Conservation (phyloP, 2,329 filamentous ascomycete genomes). For the Hymenoscyphus fructigenus region DNA sequence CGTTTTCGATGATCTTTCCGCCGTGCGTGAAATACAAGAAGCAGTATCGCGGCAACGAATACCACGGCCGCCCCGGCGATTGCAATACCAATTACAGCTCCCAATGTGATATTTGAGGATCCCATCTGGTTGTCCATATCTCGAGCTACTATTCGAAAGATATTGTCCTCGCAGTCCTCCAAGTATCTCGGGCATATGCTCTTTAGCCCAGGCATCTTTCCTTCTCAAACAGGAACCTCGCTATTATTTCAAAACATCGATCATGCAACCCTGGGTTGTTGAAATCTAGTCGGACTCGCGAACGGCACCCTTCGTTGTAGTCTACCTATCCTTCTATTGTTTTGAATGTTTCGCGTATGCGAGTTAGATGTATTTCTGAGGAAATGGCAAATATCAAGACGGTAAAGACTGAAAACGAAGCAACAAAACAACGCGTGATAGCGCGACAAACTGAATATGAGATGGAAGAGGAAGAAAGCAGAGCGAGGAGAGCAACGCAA, state of each 20-base stretch:
- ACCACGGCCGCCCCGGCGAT: conserved; percentile 20
- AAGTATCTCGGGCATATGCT: neutral
- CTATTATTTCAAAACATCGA: neutral
- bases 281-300: neutral
- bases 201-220: neutral
- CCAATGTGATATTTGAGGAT: conserved; percentile 12
- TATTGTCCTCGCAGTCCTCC: neutral
- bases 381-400: neutral
- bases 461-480: neutral
- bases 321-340: neutral
- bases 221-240: neutral
- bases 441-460: neutral
- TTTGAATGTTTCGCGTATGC: neutral
- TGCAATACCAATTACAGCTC: conserved; percentile 24
- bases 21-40: conserved; percentile 16
- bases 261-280: neutral
- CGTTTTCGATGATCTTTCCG: conserved; percentile 19
- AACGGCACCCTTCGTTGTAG: neutral
- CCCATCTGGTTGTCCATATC: neutral
- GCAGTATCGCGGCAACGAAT: conserved; percentile 9
- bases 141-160: neutral
- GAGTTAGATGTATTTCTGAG: neutral
- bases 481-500: neutral
- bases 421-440: neutral
- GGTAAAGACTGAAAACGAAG: conserved; percentile 1